A percentile compares a stretch with the other conserved stretches of the same genome.
Conservation (phyloP, 2,329 filamentous ascomycete genomes). For the Alternaria sp. region DNA sequence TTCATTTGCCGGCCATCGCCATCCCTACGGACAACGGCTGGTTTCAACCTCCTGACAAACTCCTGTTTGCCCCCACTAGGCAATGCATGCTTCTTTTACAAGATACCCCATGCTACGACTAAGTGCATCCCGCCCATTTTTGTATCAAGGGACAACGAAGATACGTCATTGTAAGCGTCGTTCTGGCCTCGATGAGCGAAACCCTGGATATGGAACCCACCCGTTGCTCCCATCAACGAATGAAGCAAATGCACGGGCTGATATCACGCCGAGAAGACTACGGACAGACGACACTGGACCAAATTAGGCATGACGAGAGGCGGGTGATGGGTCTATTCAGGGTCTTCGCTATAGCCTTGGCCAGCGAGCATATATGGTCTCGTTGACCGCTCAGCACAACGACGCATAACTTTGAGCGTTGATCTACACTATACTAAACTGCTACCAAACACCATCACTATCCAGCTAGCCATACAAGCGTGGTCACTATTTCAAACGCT, state of each 20-base stretch:
- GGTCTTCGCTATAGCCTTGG: conserved; percentile 17
- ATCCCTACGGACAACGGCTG: conserved; percentile 16
- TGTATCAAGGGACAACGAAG: conserved; percentile 12
- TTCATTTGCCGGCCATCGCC: conserved; percentile 16
- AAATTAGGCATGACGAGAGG: conserved; percentile 24
- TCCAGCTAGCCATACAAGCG: not conserved
- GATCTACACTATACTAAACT: not conserved
- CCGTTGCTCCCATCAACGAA: conserved; percentile 41
- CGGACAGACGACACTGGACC: conserved; percentile 15
- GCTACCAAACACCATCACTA: not conserved
- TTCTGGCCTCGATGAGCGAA: conserved; percentile 26
- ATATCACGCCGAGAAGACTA: conserved; percentile 14
- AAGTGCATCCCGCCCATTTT: conserved; percentile 11
- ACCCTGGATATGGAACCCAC: conserved; percentile 27
- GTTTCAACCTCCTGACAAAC: conserved; percentile 9
- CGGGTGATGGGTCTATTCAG: conserved; percentile 17
- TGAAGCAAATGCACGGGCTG: conserved; percentile 9
- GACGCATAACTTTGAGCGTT: conserved; percentile 8
- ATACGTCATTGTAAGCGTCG: conserved; percentile 40
- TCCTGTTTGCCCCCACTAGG: conserved; percentile 16
- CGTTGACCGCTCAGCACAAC: conserved; percentile 15
- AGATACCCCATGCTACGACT: conserved; percentile 26
- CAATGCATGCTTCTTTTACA: conserved; percentile 29
- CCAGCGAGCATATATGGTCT: conserved; percentile 29
- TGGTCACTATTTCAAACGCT: not conserved